Evolutionary conservation across 768 basidiomycete species (phyloP).

Genomic region (Solioccasus polychromus): DNA sequence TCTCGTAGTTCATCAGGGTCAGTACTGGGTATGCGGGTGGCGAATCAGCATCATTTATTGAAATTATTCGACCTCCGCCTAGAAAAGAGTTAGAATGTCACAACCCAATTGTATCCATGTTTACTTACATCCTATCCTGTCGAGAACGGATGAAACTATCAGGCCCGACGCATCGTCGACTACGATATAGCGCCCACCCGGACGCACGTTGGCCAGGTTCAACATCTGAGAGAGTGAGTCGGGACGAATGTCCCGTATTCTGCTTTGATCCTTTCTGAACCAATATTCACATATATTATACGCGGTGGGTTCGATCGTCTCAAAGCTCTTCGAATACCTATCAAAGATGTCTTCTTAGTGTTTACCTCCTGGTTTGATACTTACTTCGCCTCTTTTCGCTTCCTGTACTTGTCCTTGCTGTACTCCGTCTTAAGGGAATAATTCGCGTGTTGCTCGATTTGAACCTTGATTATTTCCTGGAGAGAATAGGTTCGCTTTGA

Average conservation of each 20-base stretch:
- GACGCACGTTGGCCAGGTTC: constrained; percentile 75
- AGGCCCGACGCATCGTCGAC: constrained; percentile 93
- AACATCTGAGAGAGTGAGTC: constrained; percentile 91
- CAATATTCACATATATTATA: constrained; percentile 89
- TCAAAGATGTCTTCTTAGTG: background rate
- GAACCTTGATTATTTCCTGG: constrained; percentile 92
- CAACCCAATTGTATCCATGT: background rate
- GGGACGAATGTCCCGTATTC: constrained; percentile 79
- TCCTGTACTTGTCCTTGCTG: constrained; percentile 97
- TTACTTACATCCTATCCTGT: constrained; percentile 75
- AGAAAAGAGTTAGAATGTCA: constrained; percentile 3
- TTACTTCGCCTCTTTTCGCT: constrained; percentile 95
- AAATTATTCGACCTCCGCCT: constrained; percentile 81
- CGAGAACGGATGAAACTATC: constrained; percentile 79
- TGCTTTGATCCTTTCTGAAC: constrained; percentile 77
- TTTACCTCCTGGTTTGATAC: constrained; percentile 20
- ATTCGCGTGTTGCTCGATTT: constrained; percentile 90
- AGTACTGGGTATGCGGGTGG: constrained; percentile 89
- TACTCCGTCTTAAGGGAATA: constrained; percentile 96
- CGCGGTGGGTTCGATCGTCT: constrained; percentile 82
- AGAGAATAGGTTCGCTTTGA: constrained; percentile 10
- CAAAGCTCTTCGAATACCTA: constrained; percentile 86
- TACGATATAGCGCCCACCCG: constrained; percentile 83
- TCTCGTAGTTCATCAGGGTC: constrained; percentile 81
- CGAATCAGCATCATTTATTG: constrained; percentile 86